These are phyloP conservation scores for Buddleja alternifolia DNA, from an alignment of 257 asterid species.

Conservation along the genomic window DNA sequence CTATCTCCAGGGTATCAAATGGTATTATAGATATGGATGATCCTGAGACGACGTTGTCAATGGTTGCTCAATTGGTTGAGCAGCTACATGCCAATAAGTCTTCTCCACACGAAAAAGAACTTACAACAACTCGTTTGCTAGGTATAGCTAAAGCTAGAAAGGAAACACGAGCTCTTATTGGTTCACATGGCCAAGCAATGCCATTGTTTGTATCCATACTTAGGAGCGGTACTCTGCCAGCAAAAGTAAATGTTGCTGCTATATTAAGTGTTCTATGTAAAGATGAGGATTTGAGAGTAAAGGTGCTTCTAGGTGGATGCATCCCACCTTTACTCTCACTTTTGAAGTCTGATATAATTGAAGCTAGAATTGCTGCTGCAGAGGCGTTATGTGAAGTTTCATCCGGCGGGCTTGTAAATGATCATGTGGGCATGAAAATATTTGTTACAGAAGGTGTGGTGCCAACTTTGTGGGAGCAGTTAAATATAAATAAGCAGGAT, in stretches of 20 bases:
- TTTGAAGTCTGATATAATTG: conserved; percentile 67
- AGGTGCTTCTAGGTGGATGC: conserved; percentile 92
- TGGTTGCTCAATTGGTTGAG: conserved; percentile 77
- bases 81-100: conserved; percentile 74
- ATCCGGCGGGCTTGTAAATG: conserved; percentile 71
- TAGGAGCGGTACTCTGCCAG: conserved; percentile 68
- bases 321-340: conserved; percentile 80
- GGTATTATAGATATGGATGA: conserved; percentile 74
- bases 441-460: conserved; percentile 88
- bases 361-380: conserved; percentile 86
- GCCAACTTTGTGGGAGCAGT: conserved; percentile 77
- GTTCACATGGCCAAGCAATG: conserved; percentile 90
- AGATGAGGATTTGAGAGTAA: conserved; percentile 77
- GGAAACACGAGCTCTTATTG: conserved; percentile 77
- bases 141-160: conserved; percentile 81
- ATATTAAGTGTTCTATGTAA: conserved; percentile 69
- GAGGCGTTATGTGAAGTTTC: conserved; percentile 79
- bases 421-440: conserved; percentile 80
- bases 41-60: conserved; percentile 55
- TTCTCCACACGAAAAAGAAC: conserved; percentile 77
- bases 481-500: conserved; percentile 60
- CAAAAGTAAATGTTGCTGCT: conserved; percentile 73
- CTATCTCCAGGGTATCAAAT: conserved; percentile 64
- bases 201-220: conserved; percentile 80
- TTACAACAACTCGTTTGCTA: conserved; percentile 84